Base-by-base conservation (phyloP, 2,329 filamentous ascomycete genomes). In the Diaporthe batatas region DNA sequence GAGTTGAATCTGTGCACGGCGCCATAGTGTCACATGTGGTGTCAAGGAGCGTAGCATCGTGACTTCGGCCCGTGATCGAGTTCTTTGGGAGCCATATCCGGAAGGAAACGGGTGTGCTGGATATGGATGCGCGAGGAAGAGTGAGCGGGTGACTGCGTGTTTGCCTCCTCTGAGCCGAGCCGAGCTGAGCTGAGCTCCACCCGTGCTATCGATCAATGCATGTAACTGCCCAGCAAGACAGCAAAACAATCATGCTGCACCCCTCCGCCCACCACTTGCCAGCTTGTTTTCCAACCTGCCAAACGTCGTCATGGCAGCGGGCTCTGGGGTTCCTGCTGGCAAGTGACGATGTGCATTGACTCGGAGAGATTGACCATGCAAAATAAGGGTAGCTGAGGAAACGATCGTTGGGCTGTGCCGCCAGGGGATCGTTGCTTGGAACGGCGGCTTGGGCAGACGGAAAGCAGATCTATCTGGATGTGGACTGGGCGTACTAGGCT, bases 331-430 rank as follows among this genome's bases (percentile, higher is more conserved):
- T 53, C 47, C 18, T 53, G 62, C 47, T 67, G 44, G 44, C 47
- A 53, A 67, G 62, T 67, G 62, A 67, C 62, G 62, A 67, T 32
- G 62, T 53, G 62, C 62, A 67, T 67, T 67, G 62, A 67, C 62
- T 51, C 47, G 29, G 47, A 67, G 62, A 67, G 47, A 67, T 67
- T 67, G 62, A 53, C 62, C 62, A 53, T 67, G 62, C 47, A 39
- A 39, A 67, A 67, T 53, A 51, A 67, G 47, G 47, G 62, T 53
- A 53, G 32, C 29, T 21, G 39, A 51, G 32, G 47, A 53, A 53
- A 47, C 62, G 62, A 53, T 67, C 32, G 32, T 44, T 67, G 47
- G 62, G n/a, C 32, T 53, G 62, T 12, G 62, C 47, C 62, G 47
- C 62, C 62, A 67, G 62, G 62, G 62, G 62, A 67, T 67, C 62